phyloP scores from a whole-genome alignment of 2,329 filamentous ascomycete species.

The Periglandula ipomoeae region DNA sequence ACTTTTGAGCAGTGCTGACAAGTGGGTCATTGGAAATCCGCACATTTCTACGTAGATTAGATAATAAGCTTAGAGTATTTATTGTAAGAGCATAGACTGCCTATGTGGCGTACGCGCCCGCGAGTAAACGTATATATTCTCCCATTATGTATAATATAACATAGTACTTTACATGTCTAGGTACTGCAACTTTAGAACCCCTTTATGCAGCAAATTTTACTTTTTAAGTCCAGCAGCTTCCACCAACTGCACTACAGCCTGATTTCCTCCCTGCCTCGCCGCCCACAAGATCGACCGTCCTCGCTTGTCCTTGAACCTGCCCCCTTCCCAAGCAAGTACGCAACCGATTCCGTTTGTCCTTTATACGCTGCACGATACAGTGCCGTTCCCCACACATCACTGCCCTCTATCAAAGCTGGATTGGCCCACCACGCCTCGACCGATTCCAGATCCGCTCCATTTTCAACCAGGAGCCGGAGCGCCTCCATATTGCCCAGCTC shows the following conservation, averaged over 20 bases:
- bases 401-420: neutral
- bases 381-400: neutral
- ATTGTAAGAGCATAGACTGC: too few relatives aligned
- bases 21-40: too few relatives aligned
- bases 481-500: neutral
- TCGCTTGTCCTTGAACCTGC: neutral
- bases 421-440: neutral
- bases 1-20: too few relatives aligned
- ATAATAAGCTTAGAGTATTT: too few relatives aligned
- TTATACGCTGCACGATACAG: neutral
- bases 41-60: too few relatives aligned
- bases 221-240: neutral
- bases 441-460: neutral
- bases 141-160: too few relatives aligned
- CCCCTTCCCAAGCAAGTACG: neutral
- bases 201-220: too few relatives aligned
- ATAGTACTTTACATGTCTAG: too few relatives aligned
- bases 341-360: neutral
- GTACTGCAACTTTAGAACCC: too few relatives aligned
- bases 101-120: too few relatives aligned
- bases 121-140: too few relatives aligned
- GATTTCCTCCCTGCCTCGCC: neutral
- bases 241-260: neutral
- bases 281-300: neutral
- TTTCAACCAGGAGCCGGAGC: neutral